Base-by-base conservation (phyloP, 2,329 filamentous ascomycete species). In the Byssothecium circinans region DNA sequence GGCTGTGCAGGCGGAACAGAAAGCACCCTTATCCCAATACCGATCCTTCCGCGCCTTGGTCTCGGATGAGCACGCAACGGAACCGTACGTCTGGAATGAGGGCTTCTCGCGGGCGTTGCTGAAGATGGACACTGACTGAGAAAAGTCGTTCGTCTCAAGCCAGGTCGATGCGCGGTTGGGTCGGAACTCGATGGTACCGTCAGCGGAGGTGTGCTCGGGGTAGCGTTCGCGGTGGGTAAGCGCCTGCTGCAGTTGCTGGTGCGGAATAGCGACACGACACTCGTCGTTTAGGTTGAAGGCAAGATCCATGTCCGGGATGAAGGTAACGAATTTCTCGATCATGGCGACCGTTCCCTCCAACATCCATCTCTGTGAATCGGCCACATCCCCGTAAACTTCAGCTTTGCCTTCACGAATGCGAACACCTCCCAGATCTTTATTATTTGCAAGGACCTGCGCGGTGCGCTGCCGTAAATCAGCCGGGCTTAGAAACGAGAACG, bases 281-380 rank as follows among this genome's bases (percentile, higher is more conserved):
- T 84, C 81, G 52, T 84, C 81, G 49, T 84, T 82, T n/a, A 84
- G 60, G 50, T 85, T 85, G 67, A 85, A 79, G 0, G 78, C 81
- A 30, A 85, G 63, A 57, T 84, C 81, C 82, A 85, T 85, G 50
- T 85, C 81, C 0, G 82, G 82, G 23, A 85, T 71, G 54, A 75
- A 73, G 45, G 79, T 61, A 1, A 74, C 72, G 54, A 84, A 65
- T 8, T 64, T 58, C 27, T 61, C 70, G 25, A 85, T 80, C 72
- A 85, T 81, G 6, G 70, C 58, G 1, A 75, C 69, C 1, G 80
- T 71, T 19, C 80, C 80, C 25, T 80, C 74, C 8, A 84, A 70
- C 77, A 83, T 81, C 80, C 81, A 83, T 15, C 74, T 71, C 63
- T 84, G 80, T 3, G 81, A 81, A 1, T 76, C 76, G 43, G 75